phyloP scores from a whole-genome alignment of 208 protist species.

The Tritrichomonas foetus region DNA sequence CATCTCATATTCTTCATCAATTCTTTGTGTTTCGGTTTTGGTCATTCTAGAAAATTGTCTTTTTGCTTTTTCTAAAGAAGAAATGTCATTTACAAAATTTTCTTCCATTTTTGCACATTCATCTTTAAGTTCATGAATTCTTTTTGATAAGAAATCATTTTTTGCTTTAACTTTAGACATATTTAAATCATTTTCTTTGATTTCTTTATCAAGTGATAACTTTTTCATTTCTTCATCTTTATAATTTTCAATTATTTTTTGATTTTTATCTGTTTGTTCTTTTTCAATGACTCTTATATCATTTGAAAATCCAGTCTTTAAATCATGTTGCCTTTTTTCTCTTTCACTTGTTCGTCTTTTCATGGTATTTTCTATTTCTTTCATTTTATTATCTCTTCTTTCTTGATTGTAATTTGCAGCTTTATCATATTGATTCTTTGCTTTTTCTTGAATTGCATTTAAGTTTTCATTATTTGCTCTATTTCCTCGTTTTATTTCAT shows the following conservation, averaged over 20 bases:
- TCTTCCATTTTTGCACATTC: background rate
- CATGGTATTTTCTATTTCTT: background rate
- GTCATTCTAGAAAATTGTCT: background rate
- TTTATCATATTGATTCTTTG: background rate
- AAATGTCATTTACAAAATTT: background rate
- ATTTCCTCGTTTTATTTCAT: background rate
- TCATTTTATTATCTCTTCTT: background rate
- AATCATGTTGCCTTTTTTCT: background rate
- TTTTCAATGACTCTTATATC: background rate
- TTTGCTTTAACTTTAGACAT: background rate
- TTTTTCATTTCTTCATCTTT: background rate
- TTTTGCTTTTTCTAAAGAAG: background rate
- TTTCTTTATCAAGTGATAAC: background rate
- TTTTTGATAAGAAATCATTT: background rate
- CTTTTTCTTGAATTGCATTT: background rate
- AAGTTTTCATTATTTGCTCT: background rate
- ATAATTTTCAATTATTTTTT: background rate
- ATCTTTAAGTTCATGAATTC: background rate
- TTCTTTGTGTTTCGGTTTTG: background rate
- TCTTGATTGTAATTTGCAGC: background rate
- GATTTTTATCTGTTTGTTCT: background rate
- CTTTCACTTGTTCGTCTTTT: background rate
- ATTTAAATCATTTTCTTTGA: background rate
- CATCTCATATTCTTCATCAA: slow-evolving; percentile 12
- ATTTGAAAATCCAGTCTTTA: background rate